Base-by-base conservation (phyloP, 306 rosid genomes). In the Prunus kanzakura region DNA sequence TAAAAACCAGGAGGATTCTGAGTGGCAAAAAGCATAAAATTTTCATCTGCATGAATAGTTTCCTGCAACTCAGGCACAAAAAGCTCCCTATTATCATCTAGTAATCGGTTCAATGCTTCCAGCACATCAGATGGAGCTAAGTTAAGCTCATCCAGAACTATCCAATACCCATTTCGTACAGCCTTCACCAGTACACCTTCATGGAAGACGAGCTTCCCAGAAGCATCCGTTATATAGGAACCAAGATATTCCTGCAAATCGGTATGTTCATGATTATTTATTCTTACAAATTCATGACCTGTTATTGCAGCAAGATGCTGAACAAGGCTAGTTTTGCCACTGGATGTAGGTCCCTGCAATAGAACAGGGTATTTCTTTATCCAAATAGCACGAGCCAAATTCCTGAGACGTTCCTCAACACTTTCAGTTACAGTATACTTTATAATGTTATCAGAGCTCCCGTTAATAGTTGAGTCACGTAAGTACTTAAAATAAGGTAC, bases 121-220 rank as follows among this genome's bases (percentile, higher is more conserved):
- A 95, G 80, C 78, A 95, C 98, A 88, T 95, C 98, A 68, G 98
- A 92, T 14, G 98, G 98, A 56, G 97, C 98, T 93, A 95, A 79
- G 85, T 95, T 95, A 75, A 95, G 96, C 89, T 95, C 98, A 79
- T 95, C 97, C 69, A 95, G 81, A 50, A 95, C 98, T 85, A 95
- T 92, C 98, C 98, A 95, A 69, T 71, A 79, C 71, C 98, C 98
- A 75, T 90, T 83, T 80, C 97, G 84, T 12, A 92, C 93, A 47
- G 98, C 98, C 81, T 88, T 92, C 74, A 95, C 98, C 88, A 95
- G 75, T 64, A 81, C 90, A 47, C 98, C 98, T 79, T 95, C 98
- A 76, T 84, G 89, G 74, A 95, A 95, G 57, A 89, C 96, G 58
- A 95, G 97, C 65, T 90, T 95, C 67, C 98, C 98, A 65, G 79